Evolutionary conservation across 345 rosid species (phyloP).

Genomic region (Eucalyptus leucophloia): DNA sequence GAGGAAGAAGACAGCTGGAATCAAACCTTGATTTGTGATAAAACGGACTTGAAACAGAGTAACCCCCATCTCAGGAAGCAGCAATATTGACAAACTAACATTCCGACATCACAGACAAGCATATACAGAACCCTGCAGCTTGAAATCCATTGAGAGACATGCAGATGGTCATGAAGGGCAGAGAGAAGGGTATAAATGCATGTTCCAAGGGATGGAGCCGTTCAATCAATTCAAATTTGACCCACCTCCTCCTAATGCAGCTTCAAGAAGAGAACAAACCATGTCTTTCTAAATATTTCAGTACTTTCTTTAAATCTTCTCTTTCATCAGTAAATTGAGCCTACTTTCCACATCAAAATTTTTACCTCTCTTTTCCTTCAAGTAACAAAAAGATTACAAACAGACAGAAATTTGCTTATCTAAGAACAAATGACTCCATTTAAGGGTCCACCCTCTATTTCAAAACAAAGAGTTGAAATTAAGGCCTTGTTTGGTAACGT

Average conservation of each 20-base stretch:
- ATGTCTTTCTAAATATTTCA: neutral
- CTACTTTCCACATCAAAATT: neutral
- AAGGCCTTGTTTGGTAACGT: too few relatives aligned
- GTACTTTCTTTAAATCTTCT: neutral
- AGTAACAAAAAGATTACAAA: neutral
- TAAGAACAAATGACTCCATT: neutral
- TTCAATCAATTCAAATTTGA: neutral
- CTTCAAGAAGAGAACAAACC: neutral
- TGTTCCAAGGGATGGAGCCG: neutral
- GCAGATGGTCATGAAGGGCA: rapidly evolving
- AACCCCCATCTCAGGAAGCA: neutral
- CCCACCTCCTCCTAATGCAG: neutral
- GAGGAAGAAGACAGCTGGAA: neutral
- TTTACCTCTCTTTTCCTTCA: neutral
- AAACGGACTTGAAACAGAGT: neutral
- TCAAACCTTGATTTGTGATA: neutral
- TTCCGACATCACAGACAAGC: neutral
- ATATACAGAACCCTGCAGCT: neutral
- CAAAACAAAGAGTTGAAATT: neutral
- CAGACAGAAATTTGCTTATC: neutral
- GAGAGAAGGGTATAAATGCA: neutral
- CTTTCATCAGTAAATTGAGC: neutral
- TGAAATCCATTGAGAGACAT: neutral
- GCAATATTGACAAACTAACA: neutral
- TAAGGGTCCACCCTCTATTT: neutral